Evolutionary conservation across 2,329 filamentous ascomycete genomes (phyloP).

Genomic region (Zymoseptoria tritici): DNA sequence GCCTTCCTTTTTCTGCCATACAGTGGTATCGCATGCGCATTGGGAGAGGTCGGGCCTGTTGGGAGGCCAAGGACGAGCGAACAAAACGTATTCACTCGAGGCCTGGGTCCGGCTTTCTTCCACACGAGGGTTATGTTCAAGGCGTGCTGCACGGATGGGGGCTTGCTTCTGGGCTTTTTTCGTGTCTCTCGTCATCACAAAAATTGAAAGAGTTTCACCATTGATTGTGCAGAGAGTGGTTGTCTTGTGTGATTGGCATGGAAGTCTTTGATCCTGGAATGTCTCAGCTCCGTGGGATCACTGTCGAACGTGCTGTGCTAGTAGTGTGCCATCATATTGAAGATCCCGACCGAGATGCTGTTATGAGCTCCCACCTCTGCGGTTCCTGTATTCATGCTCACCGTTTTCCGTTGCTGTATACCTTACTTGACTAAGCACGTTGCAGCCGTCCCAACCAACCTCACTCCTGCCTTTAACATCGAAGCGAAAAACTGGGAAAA

Average conservation of each 20-base stretch:
- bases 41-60: conserved; percentile 2
- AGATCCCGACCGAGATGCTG: too few relatives aligned
- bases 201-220: background rate
- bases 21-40: conserved; percentile 15
- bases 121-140: conserved; percentile 18
- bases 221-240: background rate
- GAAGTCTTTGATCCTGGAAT: too few relatives aligned
- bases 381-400: background rate
- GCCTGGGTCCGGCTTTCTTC: conserved; percentile 16
- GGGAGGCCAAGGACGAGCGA: conserved; percentile 18
- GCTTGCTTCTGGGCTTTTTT: conserved; percentile 17
- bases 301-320: too few relatives aligned
- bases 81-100: conserved; percentile 13
- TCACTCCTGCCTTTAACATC: background rate
- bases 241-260: too few relatives aligned
- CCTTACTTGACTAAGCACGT: background rate
- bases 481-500: background rate
- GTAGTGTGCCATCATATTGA: too few relatives aligned
- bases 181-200: conserved; percentile 7
- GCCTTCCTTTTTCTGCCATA: conserved; percentile 8
- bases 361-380: background rate
- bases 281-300: too few relatives aligned
- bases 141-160: conserved; percentile 16
- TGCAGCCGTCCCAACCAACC: background rate
- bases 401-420: background rate